Percentiles rank a stretch among this genome's conserved stretches.
These are phyloP conservation scores for Fremontodendron californicum DNA, from an alignment of 345 rosid species.

Conservation along the genomic window DNA sequence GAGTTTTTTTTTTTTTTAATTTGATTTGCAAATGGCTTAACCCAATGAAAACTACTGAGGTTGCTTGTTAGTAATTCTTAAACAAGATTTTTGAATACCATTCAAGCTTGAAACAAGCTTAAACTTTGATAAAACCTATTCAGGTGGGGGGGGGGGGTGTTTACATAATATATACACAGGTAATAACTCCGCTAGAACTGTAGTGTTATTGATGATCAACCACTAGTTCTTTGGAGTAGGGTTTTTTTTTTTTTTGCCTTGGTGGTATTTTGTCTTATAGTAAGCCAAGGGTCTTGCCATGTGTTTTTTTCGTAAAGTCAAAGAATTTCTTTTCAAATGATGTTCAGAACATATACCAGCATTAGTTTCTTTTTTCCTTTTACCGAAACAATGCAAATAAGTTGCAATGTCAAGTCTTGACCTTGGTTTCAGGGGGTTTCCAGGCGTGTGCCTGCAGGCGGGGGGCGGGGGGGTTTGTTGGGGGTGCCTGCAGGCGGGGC, in stretches of 20 bases:
- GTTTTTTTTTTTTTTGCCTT: neutral
- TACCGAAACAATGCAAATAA: neutral
- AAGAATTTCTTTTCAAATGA: neutral
- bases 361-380: neutral
- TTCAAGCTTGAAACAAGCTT: too few species aligned
- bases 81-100: too few species aligned
- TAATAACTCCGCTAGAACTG: constrained; percentile 14
- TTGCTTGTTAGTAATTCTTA: too few species aligned
- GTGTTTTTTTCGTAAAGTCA: neutral
- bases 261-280: neutral
- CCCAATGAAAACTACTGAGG: too few species aligned
- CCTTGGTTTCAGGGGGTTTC: neutral
- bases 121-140: too few species aligned
- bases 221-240: neutral
- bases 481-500: too few species aligned
- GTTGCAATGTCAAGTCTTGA: neutral
- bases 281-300: neutral
- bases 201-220: neutral
- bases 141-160: too few species aligned
- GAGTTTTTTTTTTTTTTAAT: too few species aligned
- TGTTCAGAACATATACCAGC: neutral
- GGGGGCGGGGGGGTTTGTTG: too few species aligned
- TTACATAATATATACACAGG: too few species aligned
- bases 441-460: too few species aligned
- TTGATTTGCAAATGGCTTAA: too few species aligned